Evolutionary conservation across 129 eudicot species (phyloP).

Genomic region (Pittosporum tobira): DNA sequence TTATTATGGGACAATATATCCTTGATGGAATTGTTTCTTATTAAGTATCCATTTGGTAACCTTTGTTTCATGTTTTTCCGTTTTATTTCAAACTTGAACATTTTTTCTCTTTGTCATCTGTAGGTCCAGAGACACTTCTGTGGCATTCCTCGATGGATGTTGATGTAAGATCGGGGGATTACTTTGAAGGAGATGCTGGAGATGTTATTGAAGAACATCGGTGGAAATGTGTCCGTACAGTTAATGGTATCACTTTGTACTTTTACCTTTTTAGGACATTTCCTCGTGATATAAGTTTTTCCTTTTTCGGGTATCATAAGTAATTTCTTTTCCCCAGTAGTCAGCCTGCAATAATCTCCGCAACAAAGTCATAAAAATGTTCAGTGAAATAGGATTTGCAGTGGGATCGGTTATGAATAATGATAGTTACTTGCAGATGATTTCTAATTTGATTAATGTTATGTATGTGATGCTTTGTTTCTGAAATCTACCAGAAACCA

Average conservation of each 20-base stretch:
- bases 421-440: too few relatives aligned
- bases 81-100: neutral
- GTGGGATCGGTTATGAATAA: too few relatives aligned
- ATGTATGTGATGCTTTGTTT: too few relatives aligned
- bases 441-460: too few relatives aligned
- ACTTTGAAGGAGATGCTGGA: slow-evolving; percentile 59
- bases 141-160: slow-evolving; percentile 46
- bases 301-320: too few relatives aligned
- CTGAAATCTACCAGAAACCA: too few relatives aligned
- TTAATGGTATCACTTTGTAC: slow-evolving; percentile 43
- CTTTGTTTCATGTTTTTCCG: too few relatives aligned
- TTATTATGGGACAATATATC: neutral
- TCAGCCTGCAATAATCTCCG: too few relatives aligned
- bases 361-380: too few relatives aligned
- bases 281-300: slow-evolving; percentile 3
- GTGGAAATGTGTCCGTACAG: slow-evolving; percentile 83
- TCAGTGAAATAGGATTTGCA: too few relatives aligned
- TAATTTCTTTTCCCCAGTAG: too few relatives aligned
- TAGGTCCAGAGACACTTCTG: slow-evolving; percentile 78
- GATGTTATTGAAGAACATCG: slow-evolving; percentile 85
- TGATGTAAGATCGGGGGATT: slow-evolving; percentile 24
- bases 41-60: neutral
- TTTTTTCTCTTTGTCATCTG: slow-evolving; percentile 11
- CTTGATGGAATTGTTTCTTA: neutral
- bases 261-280: neutral